Percentiles rank a stretch among this genome's conserved stretches.
Conservation (phyloP, 352 stramenopile species). For the Phytophthora podocarpi region DNA sequence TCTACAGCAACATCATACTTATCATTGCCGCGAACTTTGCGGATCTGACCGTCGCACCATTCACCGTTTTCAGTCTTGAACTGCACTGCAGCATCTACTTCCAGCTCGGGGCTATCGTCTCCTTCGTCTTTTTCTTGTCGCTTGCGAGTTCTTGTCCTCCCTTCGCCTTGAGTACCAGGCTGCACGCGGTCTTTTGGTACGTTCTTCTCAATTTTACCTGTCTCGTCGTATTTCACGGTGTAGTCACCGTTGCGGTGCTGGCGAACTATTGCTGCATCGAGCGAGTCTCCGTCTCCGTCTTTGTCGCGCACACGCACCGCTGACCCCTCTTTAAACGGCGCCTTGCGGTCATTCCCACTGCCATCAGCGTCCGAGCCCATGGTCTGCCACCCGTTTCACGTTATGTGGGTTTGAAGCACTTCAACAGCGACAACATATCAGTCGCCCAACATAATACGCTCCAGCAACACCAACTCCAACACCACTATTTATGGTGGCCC, state of each 20-base stretch:
- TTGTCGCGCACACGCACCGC: slow-evolving; percentile 19
- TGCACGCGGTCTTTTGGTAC: slow-evolving; percentile 31
- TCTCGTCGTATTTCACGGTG: slow-evolving; percentile 40
- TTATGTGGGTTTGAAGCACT: slow-evolving; percentile 2
- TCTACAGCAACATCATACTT: slow-evolving; percentile 55
- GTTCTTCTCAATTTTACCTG: slow-evolving; percentile 44
- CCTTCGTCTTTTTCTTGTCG: slow-evolving; percentile 13
- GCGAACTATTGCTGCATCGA: slow-evolving; percentile 36
- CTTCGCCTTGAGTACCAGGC: no score
- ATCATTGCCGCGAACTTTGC: slow-evolving; percentile 46
- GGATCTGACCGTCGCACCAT: slow-evolving; percentile 43
- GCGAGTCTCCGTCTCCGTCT: slow-evolving; percentile 20
- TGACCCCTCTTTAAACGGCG: slow-evolving; percentile 11
- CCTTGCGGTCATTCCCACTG: slow-evolving; percentile 15
- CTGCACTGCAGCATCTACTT: slow-evolving; percentile 40
- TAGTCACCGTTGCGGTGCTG: slow-evolving; percentile 45
- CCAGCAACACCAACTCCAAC: no score
- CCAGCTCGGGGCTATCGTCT: slow-evolving; percentile 10
- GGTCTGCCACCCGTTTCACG: neutral
- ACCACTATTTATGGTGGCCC: slow-evolving; percentile 24
- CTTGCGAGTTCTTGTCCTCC: slow-evolving; percentile 14
- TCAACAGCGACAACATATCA: no score
- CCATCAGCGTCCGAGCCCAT: slow-evolving; percentile 26
- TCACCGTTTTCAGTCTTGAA: slow-evolving; percentile 42
- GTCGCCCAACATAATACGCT: no score